Conservation (phyloP, 2,329 filamentous ascomycete species). For the Fusarium sp. region DNA sequence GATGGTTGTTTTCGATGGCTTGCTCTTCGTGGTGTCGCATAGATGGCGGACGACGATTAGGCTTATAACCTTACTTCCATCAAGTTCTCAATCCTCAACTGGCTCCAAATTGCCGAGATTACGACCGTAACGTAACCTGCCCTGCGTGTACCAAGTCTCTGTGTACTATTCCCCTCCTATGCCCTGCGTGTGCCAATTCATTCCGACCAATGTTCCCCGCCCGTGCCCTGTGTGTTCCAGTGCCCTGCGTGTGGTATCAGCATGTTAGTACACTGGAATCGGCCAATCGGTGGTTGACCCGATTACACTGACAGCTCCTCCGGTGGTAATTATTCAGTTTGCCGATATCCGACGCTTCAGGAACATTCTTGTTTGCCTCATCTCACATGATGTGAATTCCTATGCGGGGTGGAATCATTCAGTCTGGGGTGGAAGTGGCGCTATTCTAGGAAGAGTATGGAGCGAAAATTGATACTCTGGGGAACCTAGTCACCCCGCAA, state of each 20-base stretch:
- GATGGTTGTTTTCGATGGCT: neutral
- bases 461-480: neutral
- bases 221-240: neutral
- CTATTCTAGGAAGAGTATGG: slow-evolving; percentile 2
- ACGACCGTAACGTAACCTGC: neutral
- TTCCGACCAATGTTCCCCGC: neutral
- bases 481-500: slow-evolving; percentile 6
- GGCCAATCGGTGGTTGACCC: neutral
- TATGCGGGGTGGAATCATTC: neutral
- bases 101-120: neutral
- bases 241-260: slow-evolving; percentile 1
- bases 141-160: neutral
- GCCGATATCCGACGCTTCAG: neutral
- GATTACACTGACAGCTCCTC: neutral
- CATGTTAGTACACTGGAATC: neutral
- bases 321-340: neutral
- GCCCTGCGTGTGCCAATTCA: slow-evolving; percentile 14
- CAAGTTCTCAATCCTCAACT: too few species aligned
- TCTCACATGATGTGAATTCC: neutral
- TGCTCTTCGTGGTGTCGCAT: neutral
- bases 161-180: neutral
- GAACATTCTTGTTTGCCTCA: neutral
- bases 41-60: neutral
- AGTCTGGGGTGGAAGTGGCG: neutral
- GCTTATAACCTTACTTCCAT: neutral